phyloP scores from a whole-genome alignment of 1,284 basidiomycete genomes.

The Cryptococcus sp. region DNA sequence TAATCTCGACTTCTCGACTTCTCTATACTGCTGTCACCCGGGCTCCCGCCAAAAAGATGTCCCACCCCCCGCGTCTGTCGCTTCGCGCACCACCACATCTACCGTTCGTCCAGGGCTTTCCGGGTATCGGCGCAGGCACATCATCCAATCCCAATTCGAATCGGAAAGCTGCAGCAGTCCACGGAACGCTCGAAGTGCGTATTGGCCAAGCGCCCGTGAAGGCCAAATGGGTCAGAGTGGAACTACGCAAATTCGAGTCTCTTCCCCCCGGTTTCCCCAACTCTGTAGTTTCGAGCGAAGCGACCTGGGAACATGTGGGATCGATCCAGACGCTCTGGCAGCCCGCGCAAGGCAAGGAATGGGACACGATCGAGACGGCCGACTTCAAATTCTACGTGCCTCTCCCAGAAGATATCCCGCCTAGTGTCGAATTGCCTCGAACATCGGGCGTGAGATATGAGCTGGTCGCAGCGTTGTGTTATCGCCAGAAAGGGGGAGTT shows the following conservation, averaged over 20 bases:
- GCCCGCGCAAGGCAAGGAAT: slow-evolving; percentile 58
- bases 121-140: slow-evolving; percentile 39
- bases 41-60: slow-evolving; percentile 14
- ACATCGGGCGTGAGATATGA: slow-evolving; percentile 81
- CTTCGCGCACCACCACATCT: slow-evolving; percentile 52
- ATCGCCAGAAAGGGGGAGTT: slow-evolving; percentile 77
- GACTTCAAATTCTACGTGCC: slow-evolving; percentile 76
- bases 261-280: slow-evolving; percentile 43
- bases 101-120: slow-evolving; percentile 51
- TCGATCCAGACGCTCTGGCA: slow-evolving; percentile 48
- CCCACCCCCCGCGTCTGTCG: slow-evolving; percentile 40
- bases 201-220: slow-evolving; percentile 71
- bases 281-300: slow-evolving; percentile 60
- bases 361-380: slow-evolving; percentile 62
- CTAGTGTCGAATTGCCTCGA: slow-evolving; percentile 71
- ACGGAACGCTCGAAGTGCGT: slow-evolving; percentile 73
- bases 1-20: not conserved
- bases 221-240: slow-evolving; percentile 84
- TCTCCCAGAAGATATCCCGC: slow-evolving; percentile 80
- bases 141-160: slow-evolving; percentile 2
- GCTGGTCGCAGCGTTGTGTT: slow-evolving; percentile 76
- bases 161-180: slow-evolving; percentile 41
- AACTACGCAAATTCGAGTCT: slow-evolving; percentile 81
- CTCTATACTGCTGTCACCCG: not conserved
- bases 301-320: slow-evolving; percentile 56